Evolutionary conservation across 495 filamentous ascomycete species (phyloP).

Genomic region (Jackrogersella minutella): DNA sequence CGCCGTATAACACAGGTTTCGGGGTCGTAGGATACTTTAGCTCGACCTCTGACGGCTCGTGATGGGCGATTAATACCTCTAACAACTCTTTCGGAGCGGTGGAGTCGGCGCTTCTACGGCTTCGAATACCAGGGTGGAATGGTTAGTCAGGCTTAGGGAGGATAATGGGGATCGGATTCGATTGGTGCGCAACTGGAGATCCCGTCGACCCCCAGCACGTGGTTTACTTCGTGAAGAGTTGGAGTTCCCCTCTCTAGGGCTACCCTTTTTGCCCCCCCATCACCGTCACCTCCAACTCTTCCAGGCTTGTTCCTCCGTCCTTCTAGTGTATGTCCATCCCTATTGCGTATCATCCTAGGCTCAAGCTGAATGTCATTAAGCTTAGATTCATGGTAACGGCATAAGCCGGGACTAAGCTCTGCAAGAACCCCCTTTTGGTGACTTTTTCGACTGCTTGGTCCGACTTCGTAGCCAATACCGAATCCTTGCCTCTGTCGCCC

Average conservation of each 20-base stretch:
- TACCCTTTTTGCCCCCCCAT: neutral
- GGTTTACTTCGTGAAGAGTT: constrained; percentile 21
- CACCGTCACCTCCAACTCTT: constrained; percentile 7
- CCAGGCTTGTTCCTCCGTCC: constrained; percentile 9
- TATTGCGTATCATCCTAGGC: constrained; percentile 7
- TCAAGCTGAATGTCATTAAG: constrained; percentile 17
- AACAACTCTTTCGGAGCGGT: neutral
- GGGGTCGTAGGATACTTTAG: neutral
- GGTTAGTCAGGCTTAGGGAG: constrained; percentile 29
- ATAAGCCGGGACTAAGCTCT: constrained; percentile 21
- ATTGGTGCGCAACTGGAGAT: constrained; percentile 33
- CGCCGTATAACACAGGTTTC: neutral
- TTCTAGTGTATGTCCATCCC: neutral
- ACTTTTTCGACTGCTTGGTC: constrained; percentile 34
- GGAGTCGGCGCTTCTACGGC: constrained; percentile 38
- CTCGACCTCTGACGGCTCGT: neutral
- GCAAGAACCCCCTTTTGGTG: constrained; percentile 33
- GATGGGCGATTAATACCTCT: neutral
- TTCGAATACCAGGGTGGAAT: constrained; percentile 18
- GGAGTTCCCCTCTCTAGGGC: constrained; percentile 16
- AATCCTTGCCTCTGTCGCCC: constrained; percentile 21
- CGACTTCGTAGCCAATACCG: constrained; percentile 26
- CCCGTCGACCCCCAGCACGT: constrained; percentile 24
- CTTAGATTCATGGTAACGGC: constrained; percentile 16
- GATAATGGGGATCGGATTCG: constrained; percentile 3